Conservation (phyloP, 768 basidiomycete genomes). For the Calocybe indica region DNA sequence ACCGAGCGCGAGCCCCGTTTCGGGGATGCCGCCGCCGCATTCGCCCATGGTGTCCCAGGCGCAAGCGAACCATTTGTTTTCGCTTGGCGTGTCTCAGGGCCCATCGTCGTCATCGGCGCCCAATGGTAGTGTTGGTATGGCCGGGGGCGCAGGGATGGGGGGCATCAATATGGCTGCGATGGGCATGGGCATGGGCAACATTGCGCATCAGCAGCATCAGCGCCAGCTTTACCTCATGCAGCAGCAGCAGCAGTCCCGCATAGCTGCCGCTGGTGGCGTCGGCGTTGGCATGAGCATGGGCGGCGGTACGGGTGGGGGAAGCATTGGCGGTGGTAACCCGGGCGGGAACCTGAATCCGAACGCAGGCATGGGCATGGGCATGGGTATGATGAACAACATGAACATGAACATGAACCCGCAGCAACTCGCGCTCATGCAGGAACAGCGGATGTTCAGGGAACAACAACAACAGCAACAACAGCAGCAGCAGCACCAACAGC, state of each 20-base stretch:
- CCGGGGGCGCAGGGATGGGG: neutral
- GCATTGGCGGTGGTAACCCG: too few species aligned
- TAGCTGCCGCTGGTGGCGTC: conserved; percentile 32
- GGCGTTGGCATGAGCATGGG: conserved; percentile 15
- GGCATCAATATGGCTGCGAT: neutral
- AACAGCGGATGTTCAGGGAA: too few species aligned
- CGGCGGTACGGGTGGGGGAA: neutral
- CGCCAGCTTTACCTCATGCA: conserved; percentile 7
- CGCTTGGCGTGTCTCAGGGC: too few species aligned
- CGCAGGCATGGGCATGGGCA: conserved; percentile 11
- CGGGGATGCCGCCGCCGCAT: too few species aligned
- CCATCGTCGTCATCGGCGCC: too few species aligned
- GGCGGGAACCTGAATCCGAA: conserved; percentile 14
- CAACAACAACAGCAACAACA: conserved; percentile 21
- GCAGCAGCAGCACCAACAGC: conserved; percentile 14
- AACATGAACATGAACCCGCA: too few species aligned
- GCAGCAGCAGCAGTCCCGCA: conserved; percentile 30
- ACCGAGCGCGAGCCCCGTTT: neutral
- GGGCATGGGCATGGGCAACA: conserved; percentile 13
- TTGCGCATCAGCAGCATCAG: conserved; percentile 22
- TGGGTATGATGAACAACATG: neutral
- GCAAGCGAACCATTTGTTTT: too few species aligned
- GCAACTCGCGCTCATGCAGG: too few species aligned
- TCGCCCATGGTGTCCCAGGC: too few species aligned
- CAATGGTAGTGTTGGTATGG: neutral